Base-by-base conservation (phyloP, 2,329 filamentous ascomycete species). In the Fusarium continuum region DNA sequence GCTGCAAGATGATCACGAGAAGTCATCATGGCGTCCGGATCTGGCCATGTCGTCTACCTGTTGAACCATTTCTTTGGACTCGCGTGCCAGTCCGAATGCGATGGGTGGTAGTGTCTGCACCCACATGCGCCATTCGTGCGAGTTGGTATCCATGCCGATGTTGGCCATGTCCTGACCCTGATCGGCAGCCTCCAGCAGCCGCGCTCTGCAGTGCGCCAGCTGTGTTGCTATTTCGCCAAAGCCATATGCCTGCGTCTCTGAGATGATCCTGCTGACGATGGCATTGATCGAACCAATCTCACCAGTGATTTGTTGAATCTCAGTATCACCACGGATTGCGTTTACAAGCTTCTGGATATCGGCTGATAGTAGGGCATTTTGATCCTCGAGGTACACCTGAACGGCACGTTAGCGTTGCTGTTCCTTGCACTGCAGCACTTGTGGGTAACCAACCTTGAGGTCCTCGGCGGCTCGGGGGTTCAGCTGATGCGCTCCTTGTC, bases 21-120 rank as follows among this genome's bases (percentile, higher is more conserved):
- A 83, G 59, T 84, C 82, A 60, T 83, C 79, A 45, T 67, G 72
- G 22, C 74, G 74, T 46, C 65, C 55, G 26, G 67, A 53, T 40
- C 53, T 62, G 22, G 71, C 73, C 49, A 80, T 65, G 66, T 74
- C 73, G 51, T 78, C 79, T 10, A 82, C 73, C n/a, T 73, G 73
- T 64, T 81, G 78, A 20, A 76, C 75, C 57, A 92, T 78, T 73
- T 91, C 91, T 80, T 94, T 95, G 46, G 90, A 91, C 76, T 93
- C 90, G 57, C 90, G 84, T 7, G 91, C 92, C 72, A 94, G 90
- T 76, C 92, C 90, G 76, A 96, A 96, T n/a, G 91, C 91, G 67
- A 95, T 88, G 3, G 91, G 91, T 10, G 91, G 91, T 45, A 96
- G 78, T 23, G 86, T 88, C 74, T 90, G 88, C 50, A 85, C 89